Conservation (phyloP, 495 filamentous ascomycete species). For the Lasiosphaeris hirsuta region DNA sequence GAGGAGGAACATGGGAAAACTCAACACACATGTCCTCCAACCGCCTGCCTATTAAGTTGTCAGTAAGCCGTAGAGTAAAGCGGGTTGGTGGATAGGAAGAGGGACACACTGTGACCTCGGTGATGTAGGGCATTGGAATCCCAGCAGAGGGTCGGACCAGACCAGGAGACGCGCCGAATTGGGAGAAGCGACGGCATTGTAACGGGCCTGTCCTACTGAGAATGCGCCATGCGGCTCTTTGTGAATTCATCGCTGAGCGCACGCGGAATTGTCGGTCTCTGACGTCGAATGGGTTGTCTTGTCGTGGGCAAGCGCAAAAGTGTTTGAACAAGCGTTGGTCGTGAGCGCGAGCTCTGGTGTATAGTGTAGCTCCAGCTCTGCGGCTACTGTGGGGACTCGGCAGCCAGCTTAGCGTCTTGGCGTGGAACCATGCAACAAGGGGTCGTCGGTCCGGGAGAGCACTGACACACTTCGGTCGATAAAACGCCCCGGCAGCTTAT, state of each 20-base stretch:
- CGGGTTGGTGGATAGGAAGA: neutral
- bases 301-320: neutral
- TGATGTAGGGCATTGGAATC: constrained; percentile 71
- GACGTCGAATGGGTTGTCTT: neutral
- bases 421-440: neutral
- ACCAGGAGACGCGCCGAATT: constrained; percentile 26
- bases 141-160: constrained; percentile 44
- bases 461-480: neutral
- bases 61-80: constrained; percentile 29
- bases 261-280: neutral
- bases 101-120: constrained; percentile 72
- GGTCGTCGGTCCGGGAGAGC: too few relatives aligned
- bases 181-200: constrained; percentile 39
- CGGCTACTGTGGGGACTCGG: too few relatives aligned
- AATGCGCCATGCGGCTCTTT: constrained; percentile 33
- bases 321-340: too few relatives aligned
- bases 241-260: constrained; percentile 28
- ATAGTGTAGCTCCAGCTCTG: too few relatives aligned
- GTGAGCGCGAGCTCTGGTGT: too few relatives aligned
- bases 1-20: neutral
- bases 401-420: constrained; percentile 4
- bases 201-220: constrained; percentile 24
- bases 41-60: constrained; percentile 67
- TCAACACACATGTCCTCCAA: constrained; percentile 77
- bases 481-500: too few relatives aligned